phyloP scores from a whole-genome alignment of 805 yeast genomes.

The Aciculoconidium aculeatum region DNA sequence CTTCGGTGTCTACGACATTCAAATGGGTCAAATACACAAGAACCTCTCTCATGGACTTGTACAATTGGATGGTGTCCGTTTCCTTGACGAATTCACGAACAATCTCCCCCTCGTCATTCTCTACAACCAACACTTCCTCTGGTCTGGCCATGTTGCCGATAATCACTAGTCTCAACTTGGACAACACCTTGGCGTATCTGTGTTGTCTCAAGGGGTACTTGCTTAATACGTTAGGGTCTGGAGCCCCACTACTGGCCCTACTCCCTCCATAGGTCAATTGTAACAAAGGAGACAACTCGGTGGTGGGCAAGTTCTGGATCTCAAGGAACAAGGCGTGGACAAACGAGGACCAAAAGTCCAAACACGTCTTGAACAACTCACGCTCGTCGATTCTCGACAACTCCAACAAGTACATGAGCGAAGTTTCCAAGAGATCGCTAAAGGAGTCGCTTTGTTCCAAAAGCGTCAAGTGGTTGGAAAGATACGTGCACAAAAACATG shows the following conservation, averaged over 20 bases:
- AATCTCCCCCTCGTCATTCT: constrained; percentile 98
- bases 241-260: constrained; percentile 67
- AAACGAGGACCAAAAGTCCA: constrained; percentile 89
- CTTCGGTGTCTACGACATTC: constrained; percentile 90
- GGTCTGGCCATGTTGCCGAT: constrained; percentile 98
- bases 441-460: constrained; percentile 53
- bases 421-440: constrained; percentile 56
- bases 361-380: constrained; percentile 89
- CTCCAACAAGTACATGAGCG: constrained; percentile 77
- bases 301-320: constrained; percentile 71
- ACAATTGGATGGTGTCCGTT: constrained; percentile 92
- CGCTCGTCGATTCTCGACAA: constrained; percentile 90
- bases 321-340: constrained; percentile 82
- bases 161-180: constrained; percentile 83
- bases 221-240: constrained; percentile 74
- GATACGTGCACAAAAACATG: constrained; percentile 81
- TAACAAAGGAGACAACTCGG: constrained; percentile 69
- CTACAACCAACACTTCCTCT: constrained; percentile 94
- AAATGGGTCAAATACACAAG: constrained; percentile 92
- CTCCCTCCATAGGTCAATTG: constrained; percentile 52
- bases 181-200: constrained; percentile 68
- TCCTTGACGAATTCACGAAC: constrained; percentile 96
- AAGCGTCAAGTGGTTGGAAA: constrained; percentile 63
- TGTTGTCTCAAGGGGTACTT: constrained; percentile 82
- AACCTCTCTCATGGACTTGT: constrained; percentile 93